Base-by-base conservation (phyloP, 805 yeast genomes). In the Yamadazyma sp. region DNA sequence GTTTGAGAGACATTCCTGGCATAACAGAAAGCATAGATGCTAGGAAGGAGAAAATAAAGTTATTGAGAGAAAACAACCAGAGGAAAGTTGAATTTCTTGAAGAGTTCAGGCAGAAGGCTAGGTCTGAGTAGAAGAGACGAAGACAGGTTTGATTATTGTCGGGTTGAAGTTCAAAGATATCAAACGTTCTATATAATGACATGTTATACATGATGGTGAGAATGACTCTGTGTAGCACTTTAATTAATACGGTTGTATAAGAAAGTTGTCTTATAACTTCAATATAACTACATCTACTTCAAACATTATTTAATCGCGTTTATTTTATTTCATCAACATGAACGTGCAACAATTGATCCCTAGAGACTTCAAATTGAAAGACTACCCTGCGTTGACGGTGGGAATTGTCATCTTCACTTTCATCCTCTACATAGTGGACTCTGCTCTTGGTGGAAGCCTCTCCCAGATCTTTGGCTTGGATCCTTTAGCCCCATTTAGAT, bases 371-470 rank as follows among this genome's bases (percentile, higher is more conserved):
- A 10, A 31, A 11, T 28, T 38, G 11, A 38, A 22, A 11, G 30
- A 52, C 26, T 53, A 53, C 32, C 83, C 86, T 4, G 89, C 88
- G 1, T 62, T 83, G 28, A 71, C 85, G 1, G 70, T 74, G 2
- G 89, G 89, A 2, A 60, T 82, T 13, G 48, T 66, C n/a, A 62
- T 78, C 12, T 83, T 83, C 57, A 63, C 81, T 26, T 52, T 67
- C 4, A 33, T 72, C 6, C 57, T 83, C 28, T 69, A 70, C 43
- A 19, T 72, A 2, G 38, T 67, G 20, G 70, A 49, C 43, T 42
- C 32, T 15, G 55, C 35, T 46, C n/a, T 49, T 40, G 32, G 41
- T 66, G 38, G 57, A 55, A 40, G 45, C 6, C 41, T 57, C 66
- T 62, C 35, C 44, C 54, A 45, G 23, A 38, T 38, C 24, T 71